Evolutionary conservation across 768 basidiomycete species (phyloP).

Genomic region (Suillus hirtellus): DNA sequence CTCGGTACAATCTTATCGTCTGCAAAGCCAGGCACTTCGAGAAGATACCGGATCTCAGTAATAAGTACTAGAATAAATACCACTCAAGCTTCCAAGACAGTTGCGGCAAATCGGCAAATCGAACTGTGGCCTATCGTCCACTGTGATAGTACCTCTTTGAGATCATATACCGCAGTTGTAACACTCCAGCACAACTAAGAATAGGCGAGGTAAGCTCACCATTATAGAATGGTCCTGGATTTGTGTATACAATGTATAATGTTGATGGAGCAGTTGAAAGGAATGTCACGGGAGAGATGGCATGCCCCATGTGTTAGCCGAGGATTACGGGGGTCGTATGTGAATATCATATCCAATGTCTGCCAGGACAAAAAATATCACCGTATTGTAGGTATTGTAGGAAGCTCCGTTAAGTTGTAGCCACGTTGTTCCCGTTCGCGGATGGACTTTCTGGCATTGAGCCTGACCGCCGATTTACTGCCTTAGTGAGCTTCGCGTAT

Average conservation of each 20-base stretch:
- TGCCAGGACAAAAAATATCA: neutral
- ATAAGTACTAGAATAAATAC: no score
- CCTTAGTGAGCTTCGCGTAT: neutral
- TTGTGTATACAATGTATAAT: neutral
- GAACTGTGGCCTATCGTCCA: no score
- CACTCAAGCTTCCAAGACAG: no score
- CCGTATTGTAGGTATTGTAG: slow-evolving; percentile 20
- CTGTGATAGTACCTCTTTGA: no score
- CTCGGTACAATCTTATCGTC: no score
- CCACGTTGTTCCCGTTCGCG: slow-evolving; percentile 16
- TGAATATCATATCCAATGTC: neutral
- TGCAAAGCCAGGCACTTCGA: no score
- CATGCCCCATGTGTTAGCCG: neutral
- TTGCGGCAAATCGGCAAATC: no score
- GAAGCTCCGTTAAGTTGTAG: slow-evolving; percentile 16
- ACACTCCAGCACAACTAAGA: neutral
- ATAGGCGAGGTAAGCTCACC: neutral
- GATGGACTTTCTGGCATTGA: slow-evolving; percentile 15
- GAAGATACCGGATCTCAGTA: no score
- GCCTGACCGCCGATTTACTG: neutral
- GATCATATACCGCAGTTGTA: neutral
- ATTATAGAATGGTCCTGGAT: neutral
- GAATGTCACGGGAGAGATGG: neutral
- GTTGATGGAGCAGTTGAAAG: neutral
- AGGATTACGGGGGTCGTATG: neutral